phyloP scores from a whole-genome alignment of 345 rosid species.

The Limnanthes douglasii region DNA sequence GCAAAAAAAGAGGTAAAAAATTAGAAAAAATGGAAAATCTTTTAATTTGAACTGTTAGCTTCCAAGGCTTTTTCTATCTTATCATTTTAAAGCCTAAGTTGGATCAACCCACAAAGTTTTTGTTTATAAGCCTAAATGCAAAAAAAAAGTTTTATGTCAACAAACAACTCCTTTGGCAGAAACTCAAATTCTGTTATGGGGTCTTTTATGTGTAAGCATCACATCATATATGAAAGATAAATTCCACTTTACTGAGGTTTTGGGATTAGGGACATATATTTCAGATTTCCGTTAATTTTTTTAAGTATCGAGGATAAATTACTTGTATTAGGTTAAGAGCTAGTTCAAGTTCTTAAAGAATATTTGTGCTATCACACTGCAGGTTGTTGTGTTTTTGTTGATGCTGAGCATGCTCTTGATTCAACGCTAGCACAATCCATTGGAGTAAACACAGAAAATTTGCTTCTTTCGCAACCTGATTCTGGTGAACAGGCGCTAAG shows the following conservation, averaged over 20 bases:
- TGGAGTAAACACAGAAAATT: constrained; percentile 84
- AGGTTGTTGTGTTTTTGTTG: constrained; percentile 90
- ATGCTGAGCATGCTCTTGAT: constrained; percentile 99
- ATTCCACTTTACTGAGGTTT: not conserved
- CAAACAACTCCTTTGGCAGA: not conserved
- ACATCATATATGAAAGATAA: too few relatives aligned
- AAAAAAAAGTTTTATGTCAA: too few relatives aligned
- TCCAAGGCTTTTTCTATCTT: too few relatives aligned
- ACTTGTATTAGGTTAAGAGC: not conserved
- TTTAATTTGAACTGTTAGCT: too few relatives aligned
- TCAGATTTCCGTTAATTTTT: not conserved
- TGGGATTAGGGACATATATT: constrained; percentile 1
- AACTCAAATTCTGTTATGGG: not conserved
- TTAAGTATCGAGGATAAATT: not conserved
- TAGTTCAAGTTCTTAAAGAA: not conserved
- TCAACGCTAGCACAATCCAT: constrained; percentile 65
- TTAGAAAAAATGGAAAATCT: too few relatives aligned
- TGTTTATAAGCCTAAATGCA: too few relatives aligned
- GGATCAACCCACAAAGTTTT: too few relatives aligned
- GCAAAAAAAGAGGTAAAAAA: too few relatives aligned
- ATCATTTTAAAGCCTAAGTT: too few relatives aligned
- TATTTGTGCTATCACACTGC: constrained; percentile 1
- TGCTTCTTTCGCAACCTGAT: constrained; percentile 95
- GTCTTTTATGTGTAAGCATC: not conserved
- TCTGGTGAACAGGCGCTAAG: constrained; percentile 98